Base-by-base conservation (phyloP, 352 stramenopile species). In the Peronospora tabacina region DNA sequence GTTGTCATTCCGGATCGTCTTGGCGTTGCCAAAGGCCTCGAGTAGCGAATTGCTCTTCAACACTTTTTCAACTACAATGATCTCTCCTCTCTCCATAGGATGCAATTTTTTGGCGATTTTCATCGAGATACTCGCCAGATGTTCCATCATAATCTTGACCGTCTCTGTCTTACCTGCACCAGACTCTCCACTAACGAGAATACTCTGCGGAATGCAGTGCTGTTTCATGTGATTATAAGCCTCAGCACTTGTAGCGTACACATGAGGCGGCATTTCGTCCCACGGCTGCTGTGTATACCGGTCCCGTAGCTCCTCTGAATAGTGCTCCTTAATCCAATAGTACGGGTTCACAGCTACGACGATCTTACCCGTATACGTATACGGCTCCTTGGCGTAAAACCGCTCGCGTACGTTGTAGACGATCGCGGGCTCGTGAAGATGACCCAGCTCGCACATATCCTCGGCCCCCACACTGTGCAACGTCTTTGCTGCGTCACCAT, bases 291-390 rank as follows among this genome's bases (percentile, higher is more conserved):
- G 59, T 19, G 73, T 86, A 65, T 96, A 95, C 49, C 78, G 40
- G 20, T 76, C 67, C 12, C 76, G 68, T 20, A 90, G 63, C 40
- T 80, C 68, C 34, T 95, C 74, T 7, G 73, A 80, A 66, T 97
- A 96, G 37, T 95, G 62, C 13, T 70, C 44, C 52, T 88, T 82
- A 54, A 95, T 76, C 85, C 86, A 95, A 34, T 80, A 76, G 58
- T 98, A 98, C 29, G 94, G 95, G 62, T 98, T 99, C 34, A 98
- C 84, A 1, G 94, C 94, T 35, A 99, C 87, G 19, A 98, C 83
- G 67, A 98, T 98, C 56, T 98, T 92, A 29, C 94, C 94, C 29
- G 96, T 97, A 60, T 96, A 96, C 34, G 95, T 98, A 73, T 98
- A 99, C 1, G 95, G 95, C 51, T 85, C 70, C 37, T 79, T 63